Percentiles rank a stretch among this genome's conserved stretches.
Conservation (phyloP, 768 basidiomycete genomes). For the Myochromella boudieri region DNA sequence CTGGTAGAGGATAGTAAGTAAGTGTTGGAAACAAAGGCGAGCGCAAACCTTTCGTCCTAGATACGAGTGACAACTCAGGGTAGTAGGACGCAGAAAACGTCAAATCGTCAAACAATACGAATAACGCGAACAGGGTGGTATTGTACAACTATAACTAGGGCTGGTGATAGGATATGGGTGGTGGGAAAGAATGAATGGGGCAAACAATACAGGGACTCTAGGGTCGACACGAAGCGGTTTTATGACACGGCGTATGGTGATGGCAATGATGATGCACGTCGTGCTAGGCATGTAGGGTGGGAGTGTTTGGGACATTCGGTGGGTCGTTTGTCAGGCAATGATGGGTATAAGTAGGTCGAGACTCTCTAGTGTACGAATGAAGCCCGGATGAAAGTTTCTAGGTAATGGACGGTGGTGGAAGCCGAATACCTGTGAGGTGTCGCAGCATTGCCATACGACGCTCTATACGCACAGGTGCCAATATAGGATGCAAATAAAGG, state of each 20-base stretch:
- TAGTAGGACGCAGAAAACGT: conserved; percentile 7
- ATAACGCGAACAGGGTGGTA: conserved; percentile 14
- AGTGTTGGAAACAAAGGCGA: background rate
- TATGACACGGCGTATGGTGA: conserved; percentile 6
- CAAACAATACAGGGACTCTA: conserved; percentile 14
- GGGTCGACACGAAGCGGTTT: conserved; percentile 16
- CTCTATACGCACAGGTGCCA: conserved; percentile 6
- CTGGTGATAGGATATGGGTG: conserved; percentile 17
- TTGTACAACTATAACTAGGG: conserved; percentile 22
- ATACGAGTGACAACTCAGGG: no score
- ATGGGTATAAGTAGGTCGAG: conserved; percentile 20
- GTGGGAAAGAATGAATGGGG: conserved; percentile 3
- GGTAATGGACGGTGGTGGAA: conserved; percentile 17
- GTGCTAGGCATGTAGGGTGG: conserved; percentile 6
- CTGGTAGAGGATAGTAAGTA: background rate
- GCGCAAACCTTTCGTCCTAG: background rate
- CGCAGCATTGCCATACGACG: conserved; percentile 1
- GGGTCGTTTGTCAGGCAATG: conserved; percentile 12
- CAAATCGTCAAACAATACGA: background rate
- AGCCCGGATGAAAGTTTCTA: conserved; percentile 22
- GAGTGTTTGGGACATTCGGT: conserved; percentile 11
- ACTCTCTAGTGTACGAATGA: conserved; percentile 26
- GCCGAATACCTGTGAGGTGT: conserved; percentile 14
- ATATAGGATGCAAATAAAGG: conserved; percentile 6
- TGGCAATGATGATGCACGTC: conserved; percentile 8